A percentile compares a stretch with the other conserved stretches of the same genome.
Evolutionary conservation across 768 basidiomycete species (phyloP).

Genomic region (Trametes villosa): DNA sequence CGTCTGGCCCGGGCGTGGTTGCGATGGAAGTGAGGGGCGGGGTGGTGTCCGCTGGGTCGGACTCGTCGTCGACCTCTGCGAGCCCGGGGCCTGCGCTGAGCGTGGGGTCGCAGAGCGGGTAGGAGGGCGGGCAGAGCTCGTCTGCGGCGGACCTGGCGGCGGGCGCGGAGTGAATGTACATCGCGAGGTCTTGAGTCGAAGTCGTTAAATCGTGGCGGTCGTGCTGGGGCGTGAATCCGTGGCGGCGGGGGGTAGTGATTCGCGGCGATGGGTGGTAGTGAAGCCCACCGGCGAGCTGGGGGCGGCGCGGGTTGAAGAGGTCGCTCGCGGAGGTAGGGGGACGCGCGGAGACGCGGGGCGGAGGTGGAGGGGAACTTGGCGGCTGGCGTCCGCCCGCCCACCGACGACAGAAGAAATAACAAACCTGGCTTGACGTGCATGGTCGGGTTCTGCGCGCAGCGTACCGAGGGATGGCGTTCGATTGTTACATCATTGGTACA

Average conservation of each 20-base stretch:
- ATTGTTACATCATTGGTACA: slow-evolving; percentile 14
- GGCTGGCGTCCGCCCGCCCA: neutral
- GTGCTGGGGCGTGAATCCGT: neutral
- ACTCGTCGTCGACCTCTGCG: slow-evolving; percentile 9
- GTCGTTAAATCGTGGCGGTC: slow-evolving; percentile 1
- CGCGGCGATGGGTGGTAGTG: neutral
- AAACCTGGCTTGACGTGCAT: neutral
- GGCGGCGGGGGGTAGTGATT: neutral
- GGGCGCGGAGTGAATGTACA: slow-evolving; percentile 16
- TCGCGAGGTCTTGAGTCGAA: neutral
- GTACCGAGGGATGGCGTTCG: slow-evolving; percentile 9
- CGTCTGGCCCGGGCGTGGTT: neutral
- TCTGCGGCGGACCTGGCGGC: neutral
- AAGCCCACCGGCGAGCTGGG: neutral
- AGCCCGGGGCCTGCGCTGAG: slow-evolving; percentile 27
- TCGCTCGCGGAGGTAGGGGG: slow-evolving; percentile 4
- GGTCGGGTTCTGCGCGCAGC: neutral
- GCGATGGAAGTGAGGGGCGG: slow-evolving; percentile 1
- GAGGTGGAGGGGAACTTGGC: slow-evolving; percentile 2
- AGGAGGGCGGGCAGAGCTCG: slow-evolving; percentile 10
- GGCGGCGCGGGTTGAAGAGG: neutral
- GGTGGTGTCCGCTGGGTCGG: slow-evolving; percentile 2
- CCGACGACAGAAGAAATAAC: neutral
- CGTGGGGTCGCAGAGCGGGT: slow-evolving; percentile 17
- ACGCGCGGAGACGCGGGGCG: neutral